Evolutionary conservation across 202 grass and related monocot species (phyloP).

Genomic region (Schoenoplectus tabernaemontani): DNA sequence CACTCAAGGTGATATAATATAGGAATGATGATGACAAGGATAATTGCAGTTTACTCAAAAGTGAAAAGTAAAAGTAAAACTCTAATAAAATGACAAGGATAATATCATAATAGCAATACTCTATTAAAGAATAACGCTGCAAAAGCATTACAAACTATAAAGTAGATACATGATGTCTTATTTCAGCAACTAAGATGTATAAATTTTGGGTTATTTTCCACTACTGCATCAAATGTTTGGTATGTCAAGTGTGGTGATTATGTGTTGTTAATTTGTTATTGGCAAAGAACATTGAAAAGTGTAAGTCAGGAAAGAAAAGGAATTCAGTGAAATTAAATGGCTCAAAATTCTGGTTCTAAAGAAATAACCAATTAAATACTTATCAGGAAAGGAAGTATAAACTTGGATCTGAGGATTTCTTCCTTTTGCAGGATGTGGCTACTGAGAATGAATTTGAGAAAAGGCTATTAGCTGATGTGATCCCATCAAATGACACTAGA

Average conservation of each 20-base stretch:
- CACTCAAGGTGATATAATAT: constrained; percentile 55
- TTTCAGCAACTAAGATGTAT: background rate
- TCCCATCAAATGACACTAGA: constrained; percentile 94
- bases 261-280: background rate
- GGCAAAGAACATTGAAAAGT: background rate
- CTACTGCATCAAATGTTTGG: background rate
- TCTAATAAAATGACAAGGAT: background rate
- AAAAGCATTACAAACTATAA: background rate
- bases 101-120: background rate
- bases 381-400: background rate
- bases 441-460: constrained; percentile 99
- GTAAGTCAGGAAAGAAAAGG: background rate
- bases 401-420: constrained; percentile 8
- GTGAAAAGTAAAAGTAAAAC: background rate
- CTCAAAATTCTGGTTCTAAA: background rate
- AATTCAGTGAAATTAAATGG: background rate
- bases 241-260: background rate
- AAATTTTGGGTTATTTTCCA: background rate
- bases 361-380: background rate
- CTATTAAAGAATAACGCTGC: background rate
- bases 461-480: constrained; percentile 90
- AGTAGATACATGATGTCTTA: background rate
- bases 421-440: constrained; percentile 62
- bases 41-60: background rate
- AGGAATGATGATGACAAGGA: background rate